Base-by-base conservation (phyloP, 2,329 filamentous ascomycete genomes). In the Truncatella angustata region DNA sequence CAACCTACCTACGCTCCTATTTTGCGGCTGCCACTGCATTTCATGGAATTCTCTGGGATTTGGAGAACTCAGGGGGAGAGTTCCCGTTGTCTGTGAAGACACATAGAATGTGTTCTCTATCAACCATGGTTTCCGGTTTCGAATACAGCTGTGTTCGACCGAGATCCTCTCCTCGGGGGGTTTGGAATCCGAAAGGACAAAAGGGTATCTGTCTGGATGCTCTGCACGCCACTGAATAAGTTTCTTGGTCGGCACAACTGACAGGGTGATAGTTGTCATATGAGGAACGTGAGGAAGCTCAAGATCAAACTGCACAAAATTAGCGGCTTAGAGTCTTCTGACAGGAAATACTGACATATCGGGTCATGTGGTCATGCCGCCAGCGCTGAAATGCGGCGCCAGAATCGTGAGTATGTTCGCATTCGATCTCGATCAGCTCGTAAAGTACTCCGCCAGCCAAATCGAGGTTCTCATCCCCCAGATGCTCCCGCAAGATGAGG, bases 241-340 rank as follows among this genome's bases (percentile, higher is more conserved):
- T 21, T 46, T 61, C 14, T 64, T 56, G 1, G 73, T 76, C 3
- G 73, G 73, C 18, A 67, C 63, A 51, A 76, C 72, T 4, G 65
- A 65, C 4, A 71, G 66, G 26, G 72, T 72, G 39, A 76, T 71
- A 4, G 74, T 76, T 5, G 68, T 74, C 58, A 76, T 71, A 57
- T 76, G 74, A 11, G 74, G 74, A n/a, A 74, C 66, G 51, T 76
- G 74, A 39, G 74, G 74, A 35, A 76, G 69, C 50, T 74, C 70
- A 24, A 76, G 65, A 43, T 75, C 70, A 11, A 64, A 60, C 72
- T 74, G 44, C 14, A 39, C 14, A 14, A 30, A n/a, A n/a, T 45
- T 18, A 45, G 37, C 42, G 18, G 37, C 23, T 23, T 35, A 21
- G 12, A n/a, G 40, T 18, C 5, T 34, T 28, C 14, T n/a, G 12